Evolutionary conservation across 768 basidiomycete genomes (phyloP).

Genomic region (Leccinellum luteum): DNA sequence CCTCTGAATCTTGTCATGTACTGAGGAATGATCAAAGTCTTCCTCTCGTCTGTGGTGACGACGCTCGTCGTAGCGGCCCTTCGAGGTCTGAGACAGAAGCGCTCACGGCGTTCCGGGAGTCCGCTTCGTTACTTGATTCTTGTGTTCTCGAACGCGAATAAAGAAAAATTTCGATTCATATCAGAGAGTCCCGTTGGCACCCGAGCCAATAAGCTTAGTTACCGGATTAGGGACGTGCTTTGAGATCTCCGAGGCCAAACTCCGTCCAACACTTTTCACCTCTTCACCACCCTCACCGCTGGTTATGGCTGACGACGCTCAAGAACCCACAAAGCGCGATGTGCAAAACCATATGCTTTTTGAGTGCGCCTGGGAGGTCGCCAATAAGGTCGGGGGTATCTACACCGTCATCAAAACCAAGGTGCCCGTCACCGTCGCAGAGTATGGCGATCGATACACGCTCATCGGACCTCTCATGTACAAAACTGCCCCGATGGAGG

Average conservation of each 20-base stretch:
- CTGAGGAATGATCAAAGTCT: constrained; percentile 13
- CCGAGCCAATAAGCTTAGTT: constrained; percentile 7
- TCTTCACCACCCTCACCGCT: background rate
- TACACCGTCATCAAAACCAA: constrained; percentile 99
- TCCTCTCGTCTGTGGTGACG: no score
- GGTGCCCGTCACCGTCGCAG: constrained; percentile 94
- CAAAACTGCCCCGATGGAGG: constrained; percentile 99
- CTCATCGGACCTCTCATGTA: constrained; percentile 98
- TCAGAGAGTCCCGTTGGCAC: background rate
- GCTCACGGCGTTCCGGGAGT: background rate
- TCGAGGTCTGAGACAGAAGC: constrained; percentile 25
- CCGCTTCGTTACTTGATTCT: background rate
- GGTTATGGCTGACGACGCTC: constrained; percentile 20
- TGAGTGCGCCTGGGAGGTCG: constrained; percentile 98
- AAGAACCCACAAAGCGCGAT: constrained; percentile 51
- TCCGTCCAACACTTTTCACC: background rate
- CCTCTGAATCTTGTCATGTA: background rate
- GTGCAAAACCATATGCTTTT: constrained; percentile 81
- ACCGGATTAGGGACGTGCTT: constrained; percentile 19
- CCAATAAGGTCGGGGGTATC: constrained; percentile 98
- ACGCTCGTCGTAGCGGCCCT: constrained; percentile 35
- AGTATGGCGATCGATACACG: constrained; percentile 93
- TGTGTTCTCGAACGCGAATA: background rate
- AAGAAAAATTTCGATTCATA: background rate
- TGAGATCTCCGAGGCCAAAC: constrained; percentile 11